These are phyloP conservation scores for Lipomyces sp. DNA, from an alignment of 805 yeast species.

Conservation along the genomic window DNA sequence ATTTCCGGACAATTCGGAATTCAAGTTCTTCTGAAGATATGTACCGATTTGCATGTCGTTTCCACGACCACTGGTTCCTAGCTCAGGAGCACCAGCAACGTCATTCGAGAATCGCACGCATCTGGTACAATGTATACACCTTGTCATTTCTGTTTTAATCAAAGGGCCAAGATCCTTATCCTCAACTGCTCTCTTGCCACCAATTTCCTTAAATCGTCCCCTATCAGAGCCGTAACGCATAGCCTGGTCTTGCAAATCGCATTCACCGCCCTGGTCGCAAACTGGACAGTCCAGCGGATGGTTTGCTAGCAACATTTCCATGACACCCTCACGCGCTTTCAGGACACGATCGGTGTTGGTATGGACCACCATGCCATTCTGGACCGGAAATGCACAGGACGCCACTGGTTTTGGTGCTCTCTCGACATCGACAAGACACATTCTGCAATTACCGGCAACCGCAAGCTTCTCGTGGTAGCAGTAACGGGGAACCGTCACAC, in stretches of 20 bases:
- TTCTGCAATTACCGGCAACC: slow-evolving; percentile 90
- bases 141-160: slow-evolving; percentile 87
- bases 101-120: slow-evolving; percentile 89
- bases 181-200: slow-evolving; percentile 88
- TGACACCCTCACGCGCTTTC: slow-evolving; percentile 86
- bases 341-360: slow-evolving; percentile 78
- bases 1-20: slow-evolving; percentile 85
- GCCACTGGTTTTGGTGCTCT: slow-evolving; percentile 89
- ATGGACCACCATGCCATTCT: slow-evolving; percentile 83
- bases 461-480: slow-evolving; percentile 91
- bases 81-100: slow-evolving; percentile 90
- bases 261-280: slow-evolving; percentile 94
- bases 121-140: slow-evolving; percentile 91
- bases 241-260: slow-evolving; percentile 88
- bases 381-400: slow-evolving; percentile 91
- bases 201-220: slow-evolving; percentile 79
- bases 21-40: slow-evolving; percentile 80
- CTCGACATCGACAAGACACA: slow-evolving; percentile 90
- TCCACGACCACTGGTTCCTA: slow-evolving; percentile 88
- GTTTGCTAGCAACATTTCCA: slow-evolving; percentile 84
- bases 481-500: slow-evolving; percentile 84
- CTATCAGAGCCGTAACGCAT: slow-evolving; percentile 80
- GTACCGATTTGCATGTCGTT: slow-evolving; percentile 92
- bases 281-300: slow-evolving; percentile 93
- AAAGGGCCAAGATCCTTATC: slow-evolving; percentile 89